These are phyloP conservation scores for Zangia roseola DNA, from an alignment of 768 basidiomycete genomes.

Conservation along the genomic window DNA sequence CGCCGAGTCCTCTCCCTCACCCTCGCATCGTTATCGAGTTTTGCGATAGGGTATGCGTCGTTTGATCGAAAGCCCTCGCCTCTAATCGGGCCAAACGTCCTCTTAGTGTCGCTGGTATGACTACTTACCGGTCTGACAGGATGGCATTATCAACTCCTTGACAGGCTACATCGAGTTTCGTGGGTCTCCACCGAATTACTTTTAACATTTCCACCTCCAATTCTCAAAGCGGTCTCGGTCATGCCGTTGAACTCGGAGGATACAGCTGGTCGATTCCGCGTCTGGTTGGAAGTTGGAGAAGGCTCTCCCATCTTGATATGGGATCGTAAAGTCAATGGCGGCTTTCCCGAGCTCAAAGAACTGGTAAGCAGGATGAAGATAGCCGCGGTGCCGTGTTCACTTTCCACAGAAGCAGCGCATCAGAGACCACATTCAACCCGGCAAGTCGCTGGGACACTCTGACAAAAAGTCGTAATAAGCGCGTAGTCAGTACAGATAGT, in stretches of 20 bases:
- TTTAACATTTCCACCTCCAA: constrained; percentile 84
- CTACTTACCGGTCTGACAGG: background rate
- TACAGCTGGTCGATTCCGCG: constrained; percentile 85
- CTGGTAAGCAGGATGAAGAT: constrained; percentile 49
- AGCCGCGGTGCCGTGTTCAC: constrained; percentile 5
- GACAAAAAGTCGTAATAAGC: constrained; percentile 49
- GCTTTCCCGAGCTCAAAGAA: constrained; percentile 88
- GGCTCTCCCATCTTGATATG: constrained; percentile 56
- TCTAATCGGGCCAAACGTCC: constrained; percentile 5
- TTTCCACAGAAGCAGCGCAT: constrained; percentile 78
- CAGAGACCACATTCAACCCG: constrained; percentile 80
- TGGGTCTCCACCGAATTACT: constrained; percentile 95
- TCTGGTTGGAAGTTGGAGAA: constrained; percentile 65
- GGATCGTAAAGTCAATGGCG: constrained; percentile 90
- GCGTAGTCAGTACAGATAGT: background rate
- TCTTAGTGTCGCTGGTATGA: constrained; percentile 77
- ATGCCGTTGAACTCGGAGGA: constrained; percentile 77
- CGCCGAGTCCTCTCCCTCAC: constrained; percentile 44
- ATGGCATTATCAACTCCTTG: background rate
- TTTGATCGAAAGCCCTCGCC: background rate
- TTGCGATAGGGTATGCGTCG: constrained; percentile 74
- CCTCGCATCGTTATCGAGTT: constrained; percentile 85
- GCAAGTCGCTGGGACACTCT: constrained; percentile 83
- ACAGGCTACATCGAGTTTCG: constrained; percentile 86
- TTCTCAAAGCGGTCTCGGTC: constrained; percentile 63